phyloP scores from a whole-genome alignment of 495 filamentous ascomycete genomes.

The Filosporella fistucella region DNA sequence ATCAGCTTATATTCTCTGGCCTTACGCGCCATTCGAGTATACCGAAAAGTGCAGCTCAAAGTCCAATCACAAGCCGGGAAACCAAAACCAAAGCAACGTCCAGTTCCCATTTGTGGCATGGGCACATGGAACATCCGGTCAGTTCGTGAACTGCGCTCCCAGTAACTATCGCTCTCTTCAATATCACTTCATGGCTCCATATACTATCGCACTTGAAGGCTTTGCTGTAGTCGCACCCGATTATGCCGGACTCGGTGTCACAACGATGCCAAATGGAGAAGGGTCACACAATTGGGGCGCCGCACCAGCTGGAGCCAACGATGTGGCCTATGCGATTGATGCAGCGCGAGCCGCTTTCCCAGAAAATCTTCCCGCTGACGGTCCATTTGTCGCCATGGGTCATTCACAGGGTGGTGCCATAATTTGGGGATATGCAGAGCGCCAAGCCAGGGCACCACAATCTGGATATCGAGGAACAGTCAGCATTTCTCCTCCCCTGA shows the following conservation, averaged over 20 bases:
- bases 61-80: background rate
- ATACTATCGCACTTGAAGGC: slow-evolving; percentile 40
- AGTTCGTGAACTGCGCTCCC: slow-evolving; percentile 37
- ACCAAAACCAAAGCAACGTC: background rate
- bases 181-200: slow-evolving; percentile 39
- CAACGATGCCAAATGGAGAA: slow-evolving; percentile 28
- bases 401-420: slow-evolving; percentile 46
- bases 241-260: slow-evolving; percentile 50
- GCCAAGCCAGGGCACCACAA: slow-evolving; percentile 24
- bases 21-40: slow-evolving; percentile 30
- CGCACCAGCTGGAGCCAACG: slow-evolving; percentile 34
- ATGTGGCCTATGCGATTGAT: slow-evolving; percentile 37
- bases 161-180: slow-evolving; percentile 40
- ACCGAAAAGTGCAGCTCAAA: slow-evolving; percentile 2
- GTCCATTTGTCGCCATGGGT: slow-evolving; percentile 37
- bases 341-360: slow-evolving; percentile 41
- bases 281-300: slow-evolving; percentile 38
- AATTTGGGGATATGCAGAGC: slow-evolving; percentile 40
- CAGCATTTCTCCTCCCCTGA: slow-evolving; percentile 32
- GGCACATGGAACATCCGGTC: slow-evolving; percentile 50
- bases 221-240: slow-evolving; percentile 53
- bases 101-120: slow-evolving; percentile 41
- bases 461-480: slow-evolving; percentile 39
- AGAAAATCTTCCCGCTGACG: slow-evolving; percentile 21
- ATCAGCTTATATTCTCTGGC: slow-evolving; percentile 51